phyloP scores from a whole-genome alignment of 2,329 filamentous ascomycete species.

The Leptosphaerulina australis region DNA sequence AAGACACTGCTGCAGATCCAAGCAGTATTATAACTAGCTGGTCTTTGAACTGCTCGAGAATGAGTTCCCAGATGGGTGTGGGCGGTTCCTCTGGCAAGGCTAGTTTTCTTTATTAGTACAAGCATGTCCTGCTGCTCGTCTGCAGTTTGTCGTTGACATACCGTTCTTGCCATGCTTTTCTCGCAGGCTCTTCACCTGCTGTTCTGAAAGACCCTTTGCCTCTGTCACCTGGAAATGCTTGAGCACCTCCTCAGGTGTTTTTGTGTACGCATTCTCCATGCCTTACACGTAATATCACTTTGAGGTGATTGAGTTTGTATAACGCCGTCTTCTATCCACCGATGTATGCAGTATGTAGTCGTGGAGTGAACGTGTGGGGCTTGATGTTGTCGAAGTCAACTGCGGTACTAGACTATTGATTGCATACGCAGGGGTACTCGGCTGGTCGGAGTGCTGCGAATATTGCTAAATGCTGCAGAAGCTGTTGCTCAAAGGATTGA shows the following conservation, averaged over 20 bases:
- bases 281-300: slow-evolving; percentile 8
- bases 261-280: slow-evolving; percentile 62
- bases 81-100: slow-evolving; percentile 87
- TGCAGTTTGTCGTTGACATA: slow-evolving; percentile 36
- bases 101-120: slow-evolving; percentile 41
- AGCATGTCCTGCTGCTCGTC: neutral
- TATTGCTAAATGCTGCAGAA: slow-evolving; percentile 5
- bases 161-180: slow-evolving; percentile 62
- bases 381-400: slow-evolving; percentile 11
- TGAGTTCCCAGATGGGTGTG: slow-evolving; percentile 93
- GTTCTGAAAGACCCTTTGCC: slow-evolving; percentile 56
- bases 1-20: slow-evolving; percentile 90
- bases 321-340: neutral
- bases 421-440: slow-evolving; percentile 13
- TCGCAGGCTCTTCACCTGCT: slow-evolving; percentile 55
- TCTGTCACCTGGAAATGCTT: slow-evolving; percentile 60
- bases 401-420: slow-evolving; percentile 2
- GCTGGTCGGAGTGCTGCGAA: slow-evolving; percentile 10
- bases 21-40: slow-evolving; percentile 95
- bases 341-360: slow-evolving; percentile 1
- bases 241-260: slow-evolving; percentile 57
- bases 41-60: slow-evolving; percentile 98
- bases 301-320: neutral
- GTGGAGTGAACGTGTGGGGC: slow-evolving; percentile 15
- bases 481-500: slow-evolving; percentile 1